Percentiles rank a stretch among this genome's conserved stretches.
phyloP scores from a whole-genome alignment of 106 monocot species.

The Acanthochlamys bracteata region DNA sequence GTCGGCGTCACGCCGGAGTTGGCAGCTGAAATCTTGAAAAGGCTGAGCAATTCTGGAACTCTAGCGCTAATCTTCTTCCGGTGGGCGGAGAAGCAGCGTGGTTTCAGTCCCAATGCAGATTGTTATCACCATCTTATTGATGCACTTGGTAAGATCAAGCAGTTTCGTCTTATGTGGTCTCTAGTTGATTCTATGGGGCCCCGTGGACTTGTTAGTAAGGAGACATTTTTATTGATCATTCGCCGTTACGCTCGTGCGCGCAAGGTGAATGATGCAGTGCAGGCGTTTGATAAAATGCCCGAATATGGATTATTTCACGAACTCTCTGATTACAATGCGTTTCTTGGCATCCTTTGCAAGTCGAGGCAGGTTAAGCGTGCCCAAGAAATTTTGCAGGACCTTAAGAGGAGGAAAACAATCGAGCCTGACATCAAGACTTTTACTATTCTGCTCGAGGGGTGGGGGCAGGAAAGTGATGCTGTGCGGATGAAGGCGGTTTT shows the following conservation, averaged over 20 bases:
- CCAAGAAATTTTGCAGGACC: conserved; percentile 46
- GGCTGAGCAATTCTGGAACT: conserved; percentile 65
- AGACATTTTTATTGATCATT: conserved; percentile 54
- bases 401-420: conserved; percentile 50
- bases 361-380: conserved; percentile 62
- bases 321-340: conserved; percentile 53
- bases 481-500: conserved; percentile 38
- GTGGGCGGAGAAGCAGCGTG: conserved; percentile 62
- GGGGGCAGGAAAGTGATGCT: conserved; percentile 47
- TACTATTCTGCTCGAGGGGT: conserved; percentile 84
- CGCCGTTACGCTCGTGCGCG: conserved; percentile 71
- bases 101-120: conserved; percentile 40
- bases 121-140: conserved; percentile 70
- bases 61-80: conserved; percentile 58
- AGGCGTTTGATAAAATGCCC: conserved; percentile 65
- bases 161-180: conserved; percentile 71
- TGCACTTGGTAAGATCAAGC: conserved; percentile 90
- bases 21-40: conserved; percentile 55
- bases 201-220: conserved; percentile 35
- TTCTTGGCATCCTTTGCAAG: conserved; percentile 65
- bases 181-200: conserved; percentile 61
- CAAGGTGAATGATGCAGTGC: conserved; percentile 59
- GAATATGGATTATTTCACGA: conserved; percentile 42
- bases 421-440: conserved; percentile 72
- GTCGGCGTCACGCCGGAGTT: conserved; percentile 34